Conservation (phyloP, 345 rosid species). For the Brassica napus region DNA sequence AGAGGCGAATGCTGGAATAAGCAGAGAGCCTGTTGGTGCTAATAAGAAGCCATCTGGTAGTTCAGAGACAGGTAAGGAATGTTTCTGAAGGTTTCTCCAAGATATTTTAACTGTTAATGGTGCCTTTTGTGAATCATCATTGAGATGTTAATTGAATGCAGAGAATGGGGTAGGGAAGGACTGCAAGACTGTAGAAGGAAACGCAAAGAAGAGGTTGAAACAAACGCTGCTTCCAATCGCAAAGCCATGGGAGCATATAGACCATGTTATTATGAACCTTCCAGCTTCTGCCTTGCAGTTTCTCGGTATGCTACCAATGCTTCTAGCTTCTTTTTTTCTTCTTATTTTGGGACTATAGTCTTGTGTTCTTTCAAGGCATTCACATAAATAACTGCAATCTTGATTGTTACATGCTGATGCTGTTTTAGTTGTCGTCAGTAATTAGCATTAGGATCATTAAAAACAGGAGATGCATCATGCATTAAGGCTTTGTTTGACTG, state of each 20-base stretch:
- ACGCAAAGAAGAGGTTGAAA: slow-evolving; percentile 59
- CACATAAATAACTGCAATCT: too few relatives aligned
- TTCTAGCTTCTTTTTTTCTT: too few relatives aligned
- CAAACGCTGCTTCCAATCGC: slow-evolving; percentile 49
- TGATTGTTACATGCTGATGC: too few relatives aligned
- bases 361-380: too few relatives aligned
- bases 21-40: slow-evolving; percentile 41
- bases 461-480: slow-evolving; percentile 1
- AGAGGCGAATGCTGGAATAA: slow-evolving; percentile 23
- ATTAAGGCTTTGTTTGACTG: neutral
- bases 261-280: slow-evolving; percentile 96
- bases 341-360: too few relatives aligned
- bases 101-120: neutral
- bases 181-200: slow-evolving; percentile 51
- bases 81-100: slow-evolving; percentile 6
- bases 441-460: neutral
- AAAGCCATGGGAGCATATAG: slow-evolving; percentile 87
- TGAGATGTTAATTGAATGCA: slow-evolving; percentile 8
- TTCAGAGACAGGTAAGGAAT: slow-evolving; percentile 52
- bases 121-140: neutral
- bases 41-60: slow-evolving; percentile 53
- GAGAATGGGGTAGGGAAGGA: slow-evolving; percentile 41
- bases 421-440: too few relatives aligned
- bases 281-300: slow-evolving; percentile 93
- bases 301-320: slow-evolving; percentile 53